These are phyloP conservation scores for Solanum chilense DNA, from an alignment of 257 asterid genomes.

Conservation along the genomic window DNA sequence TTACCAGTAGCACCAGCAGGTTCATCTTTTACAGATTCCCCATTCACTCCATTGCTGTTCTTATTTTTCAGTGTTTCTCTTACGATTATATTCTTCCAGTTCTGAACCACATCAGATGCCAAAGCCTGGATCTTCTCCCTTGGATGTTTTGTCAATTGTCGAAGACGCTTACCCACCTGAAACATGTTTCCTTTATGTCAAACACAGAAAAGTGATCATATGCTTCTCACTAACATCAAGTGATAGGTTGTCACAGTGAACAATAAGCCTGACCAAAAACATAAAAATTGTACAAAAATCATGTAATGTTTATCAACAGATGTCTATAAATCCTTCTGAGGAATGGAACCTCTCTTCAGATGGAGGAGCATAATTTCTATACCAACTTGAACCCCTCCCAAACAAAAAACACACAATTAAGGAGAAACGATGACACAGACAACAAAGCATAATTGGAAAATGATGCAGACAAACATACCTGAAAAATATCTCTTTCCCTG, in stretches of 20 bases:
- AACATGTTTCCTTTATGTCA: neutral
- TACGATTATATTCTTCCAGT: conserved; percentile 69
- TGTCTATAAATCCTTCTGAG: neutral
- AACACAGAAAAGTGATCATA: neutral
- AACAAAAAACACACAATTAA: neutral
- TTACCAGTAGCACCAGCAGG: conserved; percentile 17
- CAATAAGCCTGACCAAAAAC: neutral
- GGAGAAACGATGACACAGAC: neutral
- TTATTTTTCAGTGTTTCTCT: conserved; percentile 56
- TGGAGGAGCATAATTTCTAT: neutral
- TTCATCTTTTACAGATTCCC: conserved; percentile 22
- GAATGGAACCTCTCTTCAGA: neutral
- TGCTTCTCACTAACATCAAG: neutral
- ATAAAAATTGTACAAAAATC: neutral
- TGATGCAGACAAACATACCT: neutral
- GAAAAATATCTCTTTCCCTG: too few species aligned
- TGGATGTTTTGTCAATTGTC: conserved; percentile 84
- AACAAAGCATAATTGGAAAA: neutral
- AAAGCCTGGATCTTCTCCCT: conserved; percentile 57
- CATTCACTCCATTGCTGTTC: conserved; percentile 18
- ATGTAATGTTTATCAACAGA: neutral
- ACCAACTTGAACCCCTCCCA: neutral
- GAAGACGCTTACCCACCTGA: conserved; percentile 85
- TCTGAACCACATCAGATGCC: conserved; percentile 75
- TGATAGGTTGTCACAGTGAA: neutral